Percentiles rank a stretch among this genome's conserved stretches.
phyloP scores from a whole-genome alignment of 2,329 filamentous ascomycete genomes.

The Aspergillus hiratsukae region DNA sequence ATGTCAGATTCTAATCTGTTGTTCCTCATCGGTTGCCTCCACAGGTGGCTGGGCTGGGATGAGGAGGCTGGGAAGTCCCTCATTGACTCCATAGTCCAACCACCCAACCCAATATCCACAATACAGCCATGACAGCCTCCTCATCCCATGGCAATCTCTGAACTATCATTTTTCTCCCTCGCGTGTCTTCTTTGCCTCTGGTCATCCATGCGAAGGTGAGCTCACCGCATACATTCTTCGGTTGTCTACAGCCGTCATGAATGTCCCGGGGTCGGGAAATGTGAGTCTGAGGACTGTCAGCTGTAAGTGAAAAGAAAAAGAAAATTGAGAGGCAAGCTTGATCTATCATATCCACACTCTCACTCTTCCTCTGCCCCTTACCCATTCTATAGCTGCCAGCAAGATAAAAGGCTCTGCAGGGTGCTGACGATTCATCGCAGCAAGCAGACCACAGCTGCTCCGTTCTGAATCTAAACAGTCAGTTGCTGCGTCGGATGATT shows the following conservation, averaged over 20 bases:
- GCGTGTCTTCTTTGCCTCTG: slow-evolving; percentile 1
- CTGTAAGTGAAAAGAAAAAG: slow-evolving; percentile 24
- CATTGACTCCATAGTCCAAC: slow-evolving; percentile 7
- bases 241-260: slow-evolving; percentile 22
- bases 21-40: slow-evolving; percentile 1
- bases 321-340: not conserved
- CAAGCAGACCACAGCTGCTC: slow-evolving; percentile 42
- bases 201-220: slow-evolving; percentile 14
- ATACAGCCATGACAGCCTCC: not conserved
- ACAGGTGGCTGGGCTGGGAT: slow-evolving; percentile 15
- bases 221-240: slow-evolving; percentile 16
- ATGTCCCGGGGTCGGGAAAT: slow-evolving; percentile 17
- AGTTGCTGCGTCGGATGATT: slow-evolving; percentile 47
- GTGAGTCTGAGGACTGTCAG: slow-evolving; percentile 36
- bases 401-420: not conserved
- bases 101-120: slow-evolving; percentile 12
- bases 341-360: not conserved
- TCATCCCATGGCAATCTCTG: not conserved
- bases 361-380: not conserved
- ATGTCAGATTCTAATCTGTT: slow-evolving; percentile 9
- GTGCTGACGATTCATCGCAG: slow-evolving; percentile 20
- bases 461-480: slow-evolving; percentile 44
- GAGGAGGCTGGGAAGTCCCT: slow-evolving; percentile 13
- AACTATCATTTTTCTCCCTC: slow-evolving; percentile 3
- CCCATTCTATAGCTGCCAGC: not conserved